Conservation (phyloP, 2,329 filamentous ascomycete genomes). For the Scedosporium dehoogii region DNA sequence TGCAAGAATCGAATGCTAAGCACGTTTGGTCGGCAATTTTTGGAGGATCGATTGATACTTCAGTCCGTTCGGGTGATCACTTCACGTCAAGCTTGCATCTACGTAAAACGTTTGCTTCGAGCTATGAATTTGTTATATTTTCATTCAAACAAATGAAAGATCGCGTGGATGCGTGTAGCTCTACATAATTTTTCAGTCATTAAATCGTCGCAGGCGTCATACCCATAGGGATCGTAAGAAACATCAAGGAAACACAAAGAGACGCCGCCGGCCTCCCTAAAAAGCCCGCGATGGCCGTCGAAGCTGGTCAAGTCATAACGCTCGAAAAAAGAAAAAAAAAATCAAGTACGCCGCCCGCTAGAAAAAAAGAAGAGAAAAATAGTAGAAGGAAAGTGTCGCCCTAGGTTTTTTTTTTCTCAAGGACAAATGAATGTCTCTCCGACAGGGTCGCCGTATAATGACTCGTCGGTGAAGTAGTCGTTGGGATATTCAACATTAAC, state of each 20-base stretch:
- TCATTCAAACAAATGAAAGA: background rate
- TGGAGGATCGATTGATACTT: too few relatives aligned
- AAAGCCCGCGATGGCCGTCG: too few relatives aligned
- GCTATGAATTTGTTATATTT: too few relatives aligned
- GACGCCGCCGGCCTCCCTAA: background rate
- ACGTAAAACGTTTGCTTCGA: too few relatives aligned
- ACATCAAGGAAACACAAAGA: background rate
- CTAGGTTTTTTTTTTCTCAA: background rate
- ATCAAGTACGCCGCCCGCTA: background rate
- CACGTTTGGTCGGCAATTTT: too few relatives aligned
- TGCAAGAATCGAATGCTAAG: too few relatives aligned
- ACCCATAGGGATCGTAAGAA: background rate
- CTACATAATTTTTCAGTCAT: background rate
- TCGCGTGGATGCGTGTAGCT: background rate
- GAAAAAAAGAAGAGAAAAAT: background rate
- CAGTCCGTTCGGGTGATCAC: too few relatives aligned
- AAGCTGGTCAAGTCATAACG: too few relatives aligned
- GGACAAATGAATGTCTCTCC: constrained; percentile 18
- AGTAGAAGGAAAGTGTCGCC: background rate
- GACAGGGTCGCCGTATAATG: constrained; percentile 13
- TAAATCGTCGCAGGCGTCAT: constrained; percentile 1
- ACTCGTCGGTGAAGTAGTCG: constrained; percentile 16
- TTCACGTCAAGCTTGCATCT: too few relatives aligned
- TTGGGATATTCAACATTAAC: constrained; percentile 13
- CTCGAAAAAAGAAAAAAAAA: background rate